Base-by-base conservation (phyloP, 2,329 filamentous ascomycete species). In the Pseudohalonectria lignicola region DNA sequence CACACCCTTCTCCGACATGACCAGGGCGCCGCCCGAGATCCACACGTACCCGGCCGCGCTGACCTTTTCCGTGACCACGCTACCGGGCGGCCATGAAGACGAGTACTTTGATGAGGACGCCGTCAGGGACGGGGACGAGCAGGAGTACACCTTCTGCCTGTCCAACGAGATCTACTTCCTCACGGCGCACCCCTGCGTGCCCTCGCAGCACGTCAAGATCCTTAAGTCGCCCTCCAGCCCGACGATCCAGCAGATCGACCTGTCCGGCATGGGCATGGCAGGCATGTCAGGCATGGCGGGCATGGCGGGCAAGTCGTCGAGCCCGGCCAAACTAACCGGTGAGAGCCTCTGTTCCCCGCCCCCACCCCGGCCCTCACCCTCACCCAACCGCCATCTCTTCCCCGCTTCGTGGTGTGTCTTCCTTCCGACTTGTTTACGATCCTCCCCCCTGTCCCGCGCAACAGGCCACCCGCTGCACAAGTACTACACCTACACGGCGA, bases 381-480 rank as follows among this genome's bases (percentile, higher is more conserved):
- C n/a, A n/a, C n/a, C n/a, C n/a, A n/a, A n/a, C n/a, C n/a, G n/a
- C n/a, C n/a, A n/a, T n/a, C n/a, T n/a, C n/a, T n/a, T n/a, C n/a
- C n/a, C n/a, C n/a, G n/a, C n/a, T n/a, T n/a, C n/a, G n/a, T n/a
- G n/a, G n/a, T n/a, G n/a, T n/a, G n/a, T n/a, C n/a, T n/a, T n/a
- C n/a, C n/a, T n/a, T n/a, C n/a, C n/a, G n/a, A n/a, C n/a, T n/a
- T n/a, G n/a, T n/a, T n/a, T n/a, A n/a, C n/a, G n/a, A n/a, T n/a
- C n/a, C n/a, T n/a, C n/a, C n/a, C n/a, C n/a, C n/a, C n/a, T n/a
- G n/a, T n/a, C n/a, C n/a, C n/a, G n/a, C n/a, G n/a, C n/a, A n/a
- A n/a, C 18, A 74, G 75, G 74, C 9, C 76, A 81, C 40, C 75
- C 76, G 1, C 56, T 81, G 9, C 76, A 81, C 52, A 78, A 79